phyloP scores from a whole-genome alignment of 257 asterid genomes.

The Petunia axillaris region DNA sequence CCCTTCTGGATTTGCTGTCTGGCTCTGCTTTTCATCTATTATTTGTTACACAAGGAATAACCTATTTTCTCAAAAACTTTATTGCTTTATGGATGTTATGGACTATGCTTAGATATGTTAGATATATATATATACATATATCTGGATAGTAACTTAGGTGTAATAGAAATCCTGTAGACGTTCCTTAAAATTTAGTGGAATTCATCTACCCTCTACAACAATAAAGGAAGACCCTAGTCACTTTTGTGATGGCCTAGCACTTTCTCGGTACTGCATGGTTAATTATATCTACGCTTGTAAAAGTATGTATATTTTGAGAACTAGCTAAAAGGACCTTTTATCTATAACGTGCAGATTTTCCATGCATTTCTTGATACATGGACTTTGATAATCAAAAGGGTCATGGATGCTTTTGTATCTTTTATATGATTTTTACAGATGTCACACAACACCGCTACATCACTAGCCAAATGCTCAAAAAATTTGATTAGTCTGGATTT shows the following conservation, averaged over 20 bases:
- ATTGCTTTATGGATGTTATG: constrained; percentile 1
- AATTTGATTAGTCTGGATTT: constrained; percentile 65
- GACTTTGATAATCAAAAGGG: background rate
- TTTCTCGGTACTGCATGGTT: background rate
- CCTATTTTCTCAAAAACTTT: background rate
- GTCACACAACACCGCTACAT: constrained; percentile 71
- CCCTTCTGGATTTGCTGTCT: background rate
- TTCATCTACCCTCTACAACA: background rate
- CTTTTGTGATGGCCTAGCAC: constrained; percentile 2
- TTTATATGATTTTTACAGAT: constrained; percentile 52
- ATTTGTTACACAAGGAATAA: background rate
- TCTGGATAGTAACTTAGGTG: background rate
- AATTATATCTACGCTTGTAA: background rate
- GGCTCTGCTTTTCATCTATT: background rate
- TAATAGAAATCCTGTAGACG: background rate
- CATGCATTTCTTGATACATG: background rate
- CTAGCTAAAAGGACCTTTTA: background rate
- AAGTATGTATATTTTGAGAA: background rate
- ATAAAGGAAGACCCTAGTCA: background rate
- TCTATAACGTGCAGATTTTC: background rate
- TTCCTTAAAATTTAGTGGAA: constrained; percentile 2
- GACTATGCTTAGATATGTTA: background rate
- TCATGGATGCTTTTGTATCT: background rate
- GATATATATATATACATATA: background rate
- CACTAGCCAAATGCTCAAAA: constrained; percentile 66